Conservation (phyloP, 345 rosid species). For the Turnera subulata region DNA sequence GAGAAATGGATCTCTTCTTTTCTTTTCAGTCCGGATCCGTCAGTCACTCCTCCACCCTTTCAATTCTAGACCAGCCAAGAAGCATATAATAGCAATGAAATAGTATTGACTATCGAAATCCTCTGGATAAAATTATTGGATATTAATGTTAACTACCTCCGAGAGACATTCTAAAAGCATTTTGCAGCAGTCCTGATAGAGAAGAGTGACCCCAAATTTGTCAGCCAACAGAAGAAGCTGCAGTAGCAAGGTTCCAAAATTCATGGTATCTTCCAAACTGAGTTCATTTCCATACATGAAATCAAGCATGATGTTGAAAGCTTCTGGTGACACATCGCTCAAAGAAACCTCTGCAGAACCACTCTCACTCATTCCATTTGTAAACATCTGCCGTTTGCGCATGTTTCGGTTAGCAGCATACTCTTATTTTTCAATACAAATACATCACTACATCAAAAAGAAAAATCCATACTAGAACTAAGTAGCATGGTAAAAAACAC, state of each 20-base stretch:
- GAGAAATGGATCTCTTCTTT: slow-evolving; percentile 57
- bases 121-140: slow-evolving; percentile 8
- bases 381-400: slow-evolving; percentile 74
- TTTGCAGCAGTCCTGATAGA: slow-evolving; percentile 98
- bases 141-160: slow-evolving; percentile 55
- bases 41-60: slow-evolving; percentile 62
- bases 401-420: slow-evolving; percentile 12
- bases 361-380: slow-evolving; percentile 97
- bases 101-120: too few relatives aligned
- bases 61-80: slow-evolving; percentile 43
- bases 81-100: slow-evolving; percentile 31
- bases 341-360: slow-evolving; percentile 54
- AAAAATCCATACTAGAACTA: background rate
- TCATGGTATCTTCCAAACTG: slow-evolving; percentile 45
- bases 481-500: background rate
- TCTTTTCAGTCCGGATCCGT: slow-evolving; percentile 64
- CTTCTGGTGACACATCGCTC: slow-evolving; percentile 70
- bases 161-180: slow-evolving; percentile 76
- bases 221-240: slow-evolving; percentile 85
- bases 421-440: slow-evolving; percentile 3
- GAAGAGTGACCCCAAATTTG: slow-evolving; percentile 73
- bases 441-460: slow-evolving; percentile 1
- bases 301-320: slow-evolving; percentile 70
- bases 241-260: slow-evolving; percentile 70
- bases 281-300: slow-evolving; percentile 89